Base-by-base conservation (phyloP, 805 yeast species). In the Saccharomyces eubayanus region DNA sequence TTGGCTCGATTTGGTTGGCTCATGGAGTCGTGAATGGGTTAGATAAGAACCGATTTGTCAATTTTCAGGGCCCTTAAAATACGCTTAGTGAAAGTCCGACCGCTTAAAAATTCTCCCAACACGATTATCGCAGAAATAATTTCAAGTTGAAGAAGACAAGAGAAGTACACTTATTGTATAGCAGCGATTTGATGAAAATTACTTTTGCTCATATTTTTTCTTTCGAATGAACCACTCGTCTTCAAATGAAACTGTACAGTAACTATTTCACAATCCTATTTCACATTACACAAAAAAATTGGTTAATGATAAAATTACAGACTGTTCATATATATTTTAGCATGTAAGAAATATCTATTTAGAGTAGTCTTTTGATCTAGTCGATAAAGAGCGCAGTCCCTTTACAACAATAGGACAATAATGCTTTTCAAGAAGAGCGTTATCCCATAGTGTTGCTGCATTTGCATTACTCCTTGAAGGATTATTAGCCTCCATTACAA, bases 361-460 rank as follows among this genome's bases (percentile, higher is more conserved):
- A 41, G 59, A 51, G 11, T 31, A 56, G 14, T 62, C 69, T 48
- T 61, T 65, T 1, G 73, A 66, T 56, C 70, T 72, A 47, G 73
- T 72, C 30, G 74, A 55, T 50, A 80, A 54, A 4, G 77, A 59
- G 55, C 70, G 76, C 2, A 77, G 80, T 14, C 89, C 91, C 61
- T 84, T 85, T 24, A 83, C 77, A n/a, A 91, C 88, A 54, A 79
- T 71, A 2, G 96, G 96, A 56, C 89, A 81, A 66, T 88, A 94
- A 69, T 94, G 98, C 57, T 83, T 81, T 54, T 84, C 85, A 53
- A 94, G 73, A 45, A 92, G 70, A 5, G 84, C 84, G 51, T 83
- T 81, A 65, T 94, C 99, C 96, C 96, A 94, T 36, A 92, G 71
- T 0, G 90, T 85, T 1, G 97, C 95, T 16, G 92, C 94, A 46